phyloP scores from a whole-genome alignment of 2,329 filamentous ascomycete species.

The Colletotrichum nymphaeae region DNA sequence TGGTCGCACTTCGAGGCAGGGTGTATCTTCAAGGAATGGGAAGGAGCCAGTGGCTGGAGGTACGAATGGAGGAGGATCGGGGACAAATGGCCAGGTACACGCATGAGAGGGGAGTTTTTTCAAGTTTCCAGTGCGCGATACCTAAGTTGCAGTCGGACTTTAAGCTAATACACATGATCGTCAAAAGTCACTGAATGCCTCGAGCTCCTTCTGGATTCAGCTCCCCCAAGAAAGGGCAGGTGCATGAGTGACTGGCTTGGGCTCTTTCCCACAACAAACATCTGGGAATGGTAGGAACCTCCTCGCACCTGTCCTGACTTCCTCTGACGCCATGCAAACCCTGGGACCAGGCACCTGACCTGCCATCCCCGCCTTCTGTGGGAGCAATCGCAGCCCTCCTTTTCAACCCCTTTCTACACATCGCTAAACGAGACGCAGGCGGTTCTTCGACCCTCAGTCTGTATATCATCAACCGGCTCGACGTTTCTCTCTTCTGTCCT shows the following conservation, averaged over 20 bases:
- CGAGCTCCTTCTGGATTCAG: not conserved
- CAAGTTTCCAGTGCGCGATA: not conserved
- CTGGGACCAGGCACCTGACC: not conserved
- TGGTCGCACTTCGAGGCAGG: conserved; percentile 27
- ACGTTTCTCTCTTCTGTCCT: not conserved
- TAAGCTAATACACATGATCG: not conserved
- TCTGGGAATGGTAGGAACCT: not conserved
- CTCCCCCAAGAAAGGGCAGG: not conserved
- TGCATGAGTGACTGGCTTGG: not conserved
- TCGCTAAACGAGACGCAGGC: not conserved
- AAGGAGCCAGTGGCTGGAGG: conserved; percentile 1
- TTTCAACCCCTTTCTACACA: not conserved
- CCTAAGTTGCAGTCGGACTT: not conserved
- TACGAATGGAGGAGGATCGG: conserved; percentile 10
- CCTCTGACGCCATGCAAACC: not conserved
- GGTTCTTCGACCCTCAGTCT: not conserved
- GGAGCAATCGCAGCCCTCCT: not conserved
- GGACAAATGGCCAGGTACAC: conserved; percentile 20
- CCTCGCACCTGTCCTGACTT: not conserved
- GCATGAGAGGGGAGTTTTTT: not conserved
- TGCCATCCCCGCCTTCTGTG: not conserved
- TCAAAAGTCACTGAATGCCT: not conserved
- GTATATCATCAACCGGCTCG: not conserved
- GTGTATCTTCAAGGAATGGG: conserved; percentile 21
- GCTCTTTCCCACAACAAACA: not conserved